Conservation (phyloP, 2,329 filamentous ascomycete species). For the Metarhizium humberi region DNA sequence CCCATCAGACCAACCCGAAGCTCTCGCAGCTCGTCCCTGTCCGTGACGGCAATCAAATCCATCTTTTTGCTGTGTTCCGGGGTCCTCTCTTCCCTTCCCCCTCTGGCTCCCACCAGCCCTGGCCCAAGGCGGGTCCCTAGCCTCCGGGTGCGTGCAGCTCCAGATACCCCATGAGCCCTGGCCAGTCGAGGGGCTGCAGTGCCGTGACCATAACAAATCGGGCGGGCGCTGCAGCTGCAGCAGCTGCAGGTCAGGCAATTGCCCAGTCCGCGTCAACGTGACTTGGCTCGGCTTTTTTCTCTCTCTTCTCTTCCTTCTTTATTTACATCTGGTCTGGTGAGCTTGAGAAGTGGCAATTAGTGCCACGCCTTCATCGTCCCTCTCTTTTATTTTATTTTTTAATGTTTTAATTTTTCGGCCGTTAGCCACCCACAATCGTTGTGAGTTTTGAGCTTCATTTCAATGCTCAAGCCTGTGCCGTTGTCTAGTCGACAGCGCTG, state of each 20-base stretch:
- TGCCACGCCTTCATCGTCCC: not conserved
- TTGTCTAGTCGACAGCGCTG: constrained; percentile 1
- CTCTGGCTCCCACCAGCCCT: not conserved
- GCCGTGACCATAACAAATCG: constrained; percentile 1
- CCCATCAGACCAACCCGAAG: not conserved
- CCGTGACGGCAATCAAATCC: too few relatives aligned
- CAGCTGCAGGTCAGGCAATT: not conserved
- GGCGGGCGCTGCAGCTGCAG: not conserved
- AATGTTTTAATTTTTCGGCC: not conserved
- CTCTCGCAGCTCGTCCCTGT: not conserved
- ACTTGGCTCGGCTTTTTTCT: not conserved
- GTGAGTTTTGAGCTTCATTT: not conserved
- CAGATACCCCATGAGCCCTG: not conserved
- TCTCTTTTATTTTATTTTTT: not conserved
- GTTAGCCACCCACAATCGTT: constrained; percentile 2
- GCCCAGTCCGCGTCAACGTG: not conserved
- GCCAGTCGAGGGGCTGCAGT: not conserved
- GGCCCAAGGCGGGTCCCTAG: not conserved
- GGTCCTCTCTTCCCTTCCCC: not conserved
- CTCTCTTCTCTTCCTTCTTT: not conserved
- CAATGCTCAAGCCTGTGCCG: not conserved
- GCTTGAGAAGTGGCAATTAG: not conserved
- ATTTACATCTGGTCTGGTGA: not conserved
- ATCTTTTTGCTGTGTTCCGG: too few relatives aligned
- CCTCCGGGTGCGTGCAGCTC: not conserved